Base-by-base conservation (phyloP, 2,329 filamentous ascomycete genomes). In the Ceratocystis alfenasii region DNA sequence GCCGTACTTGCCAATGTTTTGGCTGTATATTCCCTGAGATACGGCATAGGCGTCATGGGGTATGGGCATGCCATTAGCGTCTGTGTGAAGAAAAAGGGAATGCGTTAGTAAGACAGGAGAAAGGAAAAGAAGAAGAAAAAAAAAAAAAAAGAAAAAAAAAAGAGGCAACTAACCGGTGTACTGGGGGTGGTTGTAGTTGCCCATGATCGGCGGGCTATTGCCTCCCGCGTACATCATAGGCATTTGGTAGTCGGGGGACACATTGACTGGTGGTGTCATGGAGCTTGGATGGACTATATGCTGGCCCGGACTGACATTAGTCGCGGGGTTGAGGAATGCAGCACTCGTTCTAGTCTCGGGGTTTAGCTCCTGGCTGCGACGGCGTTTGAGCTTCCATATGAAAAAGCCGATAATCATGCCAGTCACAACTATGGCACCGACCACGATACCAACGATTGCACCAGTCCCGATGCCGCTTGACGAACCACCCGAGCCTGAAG, bases 361-460 rank as follows among this genome's bases (percentile, higher is more conserved):
- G 6, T 30, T 36, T 20, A 6, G 15, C 30, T 17, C 17, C 33
- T 17, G 36, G 20, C 28, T 22, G 6, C 22, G 53, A 1, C 53
- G 53, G 53, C 22, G 53, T 7, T 57, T 57, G 22, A 57, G 25
- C 50, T 22, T 28, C 55, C 63, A 57, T 1, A 57, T 6, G 15
- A 59, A 59, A 20, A 65, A 69, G 7, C 65, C 55, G 6, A 63
- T n/a, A 8, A 67, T 25, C 28, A 66, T 22, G 12, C 36, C 66
- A 7, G 62, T 5, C 8, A 20, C 55, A 8, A 62, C 4, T 7
- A 70, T 55, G 1, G 65, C 68, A 4, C 70, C 70, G 10, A 71
- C 62, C 41, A 68, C 70, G 30, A 70, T 71, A 2, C 70, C 70
- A 6, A 67, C 69, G 20, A 70, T 68, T 15, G 67, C 65, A 2